Evolutionary conservation across 2,329 filamentous ascomycete genomes (phyloP), one percentile per base, ranked within the genome.

Genomic region (Sporothrix pallida): DNA sequence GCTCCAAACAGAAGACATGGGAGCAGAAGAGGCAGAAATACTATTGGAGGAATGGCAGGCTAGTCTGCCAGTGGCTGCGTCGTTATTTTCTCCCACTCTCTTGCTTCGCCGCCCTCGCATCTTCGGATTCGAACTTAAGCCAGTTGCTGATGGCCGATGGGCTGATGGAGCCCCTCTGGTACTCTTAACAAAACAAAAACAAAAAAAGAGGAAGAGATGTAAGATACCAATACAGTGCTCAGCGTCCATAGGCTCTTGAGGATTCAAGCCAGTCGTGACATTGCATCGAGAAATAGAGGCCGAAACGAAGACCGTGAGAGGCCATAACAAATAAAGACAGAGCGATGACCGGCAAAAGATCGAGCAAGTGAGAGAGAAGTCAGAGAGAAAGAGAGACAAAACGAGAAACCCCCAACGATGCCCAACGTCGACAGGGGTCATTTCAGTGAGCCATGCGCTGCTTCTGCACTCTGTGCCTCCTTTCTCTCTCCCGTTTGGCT

Each of bases 381-480:
- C 37, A 54, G 52, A 60, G 31, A 26, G 37, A 44, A 52, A 20
- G 50, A 52, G 20, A 46, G 20, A 50, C 12, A 44, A 50, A 50
- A 13, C 15, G 63, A 54, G 6, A 48, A 23, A 37, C 20, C n/a
- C 44, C 13, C 44, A 37, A 63, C 48, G 44, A 63, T 65, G 70
- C 70, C 70, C 58, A 63, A 72, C 70, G 70, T 17, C 46, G 46
- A 65, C 58, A 65, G n/a, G 58, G 56, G 70, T 23, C 20, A 6
- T 46, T 67, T 12, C 58, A 63, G 58, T 63, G 58, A 63, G 58
- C 31, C 31, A 63, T 63, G 62, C 62, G 48, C 42, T 8, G 12
- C 62, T 26, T 63, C 62, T 20, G 8, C 48, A 10, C 10, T n/a
- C 12, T 20, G 50, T 52, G 15, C 48, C 6, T 37, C 58, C 20